phyloP scores from a whole-genome alignment of 1,284 basidiomycete genomes.

The Pascua sp. region DNA sequence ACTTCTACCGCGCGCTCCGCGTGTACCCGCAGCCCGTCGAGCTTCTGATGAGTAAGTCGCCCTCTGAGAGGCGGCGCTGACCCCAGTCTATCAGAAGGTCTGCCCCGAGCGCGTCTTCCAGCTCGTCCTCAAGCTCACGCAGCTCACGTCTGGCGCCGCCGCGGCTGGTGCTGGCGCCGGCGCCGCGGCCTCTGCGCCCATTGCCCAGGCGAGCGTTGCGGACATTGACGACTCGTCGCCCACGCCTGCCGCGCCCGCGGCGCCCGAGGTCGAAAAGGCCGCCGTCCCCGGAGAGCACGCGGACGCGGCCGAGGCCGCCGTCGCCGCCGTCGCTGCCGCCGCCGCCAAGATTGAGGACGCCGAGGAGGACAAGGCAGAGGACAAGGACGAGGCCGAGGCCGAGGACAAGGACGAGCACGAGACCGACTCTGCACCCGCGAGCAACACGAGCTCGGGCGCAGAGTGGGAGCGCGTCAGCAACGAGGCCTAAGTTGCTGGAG shows the following conservation, averaged over 20 bases:
- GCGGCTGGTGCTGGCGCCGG: conserved; percentile 7
- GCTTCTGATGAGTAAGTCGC: conserved; percentile 63
- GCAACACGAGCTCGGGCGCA: conserved; percentile 16
- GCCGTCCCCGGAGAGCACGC: conserved; percentile 2
- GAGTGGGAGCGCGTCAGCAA: conserved; percentile 18
- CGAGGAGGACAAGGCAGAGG: conserved; percentile 3
- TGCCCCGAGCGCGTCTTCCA: conserved; percentile 82
- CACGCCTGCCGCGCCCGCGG: conserved; percentile 1
- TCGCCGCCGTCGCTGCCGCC: background rate
- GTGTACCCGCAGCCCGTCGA: conserved; percentile 93
- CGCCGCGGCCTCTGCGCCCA: background rate
- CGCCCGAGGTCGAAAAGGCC: conserved; percentile 4
- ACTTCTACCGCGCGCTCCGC: conserved; percentile 88
- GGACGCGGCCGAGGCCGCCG: conserved; percentile 7
- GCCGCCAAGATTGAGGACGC: background rate
- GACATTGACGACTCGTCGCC: conserved; percentile 10
- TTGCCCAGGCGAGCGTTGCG: conserved; percentile 4
- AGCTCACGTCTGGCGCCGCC: conserved; percentile 19
- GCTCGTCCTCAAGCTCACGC: conserved; percentile 80
- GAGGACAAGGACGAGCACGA: conserved; percentile 7
- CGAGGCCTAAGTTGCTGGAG: conserved; percentile 6
- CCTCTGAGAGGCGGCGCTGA: background rate
- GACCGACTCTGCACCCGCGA: conserved; percentile 4
- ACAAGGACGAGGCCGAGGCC: conserved; percentile 3
- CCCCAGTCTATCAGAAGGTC: conserved; percentile 77